Evolutionary conservation across 2,329 filamentous ascomycete genomes (phyloP).

Genomic region (Exophiala bonariae): DNA sequence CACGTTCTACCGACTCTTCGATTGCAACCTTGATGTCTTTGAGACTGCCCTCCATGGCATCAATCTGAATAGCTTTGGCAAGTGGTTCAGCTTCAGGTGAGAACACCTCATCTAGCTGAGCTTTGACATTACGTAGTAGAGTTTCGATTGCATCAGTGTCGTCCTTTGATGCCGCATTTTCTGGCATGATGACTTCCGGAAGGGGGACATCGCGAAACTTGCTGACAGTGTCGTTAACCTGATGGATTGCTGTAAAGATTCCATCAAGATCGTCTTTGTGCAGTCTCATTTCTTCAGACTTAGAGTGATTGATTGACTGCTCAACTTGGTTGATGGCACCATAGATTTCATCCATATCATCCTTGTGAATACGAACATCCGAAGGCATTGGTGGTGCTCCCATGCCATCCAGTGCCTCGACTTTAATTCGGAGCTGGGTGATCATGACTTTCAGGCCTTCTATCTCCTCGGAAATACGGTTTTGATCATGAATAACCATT

Average conservation of each 20-base stretch:
- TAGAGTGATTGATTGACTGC: slow-evolving; percentile 37
- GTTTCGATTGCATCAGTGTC: slow-evolving; percentile 91
- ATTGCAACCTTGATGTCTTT: slow-evolving; percentile 75
- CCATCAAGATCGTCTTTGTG: slow-evolving; percentile 50
- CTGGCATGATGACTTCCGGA: slow-evolving; percentile 32
- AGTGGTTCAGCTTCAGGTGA: slow-evolving; percentile 66
- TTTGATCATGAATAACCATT: slow-evolving; percentile 58
- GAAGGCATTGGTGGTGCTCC: slow-evolving; percentile 44
- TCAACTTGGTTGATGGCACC: slow-evolving; percentile 54
- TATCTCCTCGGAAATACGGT: slow-evolving; percentile 66
- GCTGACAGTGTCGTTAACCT: slow-evolving; percentile 59
- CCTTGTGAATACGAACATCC: slow-evolving; percentile 45
- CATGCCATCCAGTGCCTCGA: slow-evolving; percentile 71
- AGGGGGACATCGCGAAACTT: slow-evolving; percentile 44
- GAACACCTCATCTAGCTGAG: slow-evolving; percentile 77
- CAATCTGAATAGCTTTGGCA: slow-evolving; percentile 63
- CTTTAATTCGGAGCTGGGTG: slow-evolving; percentile 77
- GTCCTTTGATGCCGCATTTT: slow-evolving; percentile 69
- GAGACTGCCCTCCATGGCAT: slow-evolving; percentile 65
- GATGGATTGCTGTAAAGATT: slow-evolving; percentile 43
- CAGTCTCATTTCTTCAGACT: slow-evolving; percentile 34
- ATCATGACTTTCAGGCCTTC: slow-evolving; percentile 84
- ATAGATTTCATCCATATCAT: slow-evolving; percentile 49
- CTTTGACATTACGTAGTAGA: slow-evolving; percentile 84
- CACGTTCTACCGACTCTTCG: slow-evolving; percentile 63